phyloP scores from a whole-genome alignment of 1,284 basidiomycete species.

The Ceratobasidium sp. region DNA sequence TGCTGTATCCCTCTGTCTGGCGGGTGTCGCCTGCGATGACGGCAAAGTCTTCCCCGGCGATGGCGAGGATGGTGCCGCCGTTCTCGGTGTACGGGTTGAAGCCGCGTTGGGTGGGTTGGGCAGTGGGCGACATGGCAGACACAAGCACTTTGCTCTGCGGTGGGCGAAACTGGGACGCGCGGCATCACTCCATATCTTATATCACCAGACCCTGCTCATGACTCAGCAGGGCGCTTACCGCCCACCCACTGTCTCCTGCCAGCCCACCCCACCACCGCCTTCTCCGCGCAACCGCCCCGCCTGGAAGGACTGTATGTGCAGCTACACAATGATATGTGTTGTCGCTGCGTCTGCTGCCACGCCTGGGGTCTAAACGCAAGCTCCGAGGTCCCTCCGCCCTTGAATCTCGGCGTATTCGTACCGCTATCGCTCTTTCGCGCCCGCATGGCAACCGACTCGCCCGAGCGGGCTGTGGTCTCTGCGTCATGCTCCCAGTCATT shows the following conservation, averaged over 20 bases:
- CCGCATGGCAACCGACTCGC: not conserved
- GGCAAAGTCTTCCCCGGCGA: constrained; percentile 88
- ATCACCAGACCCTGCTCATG: constrained; percentile 17
- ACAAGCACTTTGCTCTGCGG: constrained; percentile 13
- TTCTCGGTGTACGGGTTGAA: constrained; percentile 92
- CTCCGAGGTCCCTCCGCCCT: constrained; percentile 24
- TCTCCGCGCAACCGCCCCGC: constrained; percentile 1
- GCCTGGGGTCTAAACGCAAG: not conserved
- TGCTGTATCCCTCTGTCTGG: constrained; percentile 91
- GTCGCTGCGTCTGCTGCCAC: constrained; percentile 6
- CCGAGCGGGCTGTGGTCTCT: not conserved
- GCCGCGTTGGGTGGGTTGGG: constrained; percentile 47
- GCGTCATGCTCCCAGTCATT: not conserved
- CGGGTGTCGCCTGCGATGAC: constrained; percentile 95
- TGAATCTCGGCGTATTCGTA: constrained; percentile 35
- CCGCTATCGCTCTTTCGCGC: not conserved
- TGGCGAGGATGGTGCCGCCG: constrained; percentile 92
- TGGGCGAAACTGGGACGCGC: constrained; percentile 33
- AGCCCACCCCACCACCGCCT: not conserved
- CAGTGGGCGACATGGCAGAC: constrained; percentile 43
- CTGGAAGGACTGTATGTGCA: not conserved
- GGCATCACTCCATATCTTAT: constrained; percentile 35
- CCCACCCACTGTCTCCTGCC: not conserved
- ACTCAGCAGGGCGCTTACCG: constrained; percentile 27
- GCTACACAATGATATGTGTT: constrained; percentile 9